phyloP scores from a whole-genome alignment of 108 stramenopile species.

The Pseudonitzschia pungens region DNA sequence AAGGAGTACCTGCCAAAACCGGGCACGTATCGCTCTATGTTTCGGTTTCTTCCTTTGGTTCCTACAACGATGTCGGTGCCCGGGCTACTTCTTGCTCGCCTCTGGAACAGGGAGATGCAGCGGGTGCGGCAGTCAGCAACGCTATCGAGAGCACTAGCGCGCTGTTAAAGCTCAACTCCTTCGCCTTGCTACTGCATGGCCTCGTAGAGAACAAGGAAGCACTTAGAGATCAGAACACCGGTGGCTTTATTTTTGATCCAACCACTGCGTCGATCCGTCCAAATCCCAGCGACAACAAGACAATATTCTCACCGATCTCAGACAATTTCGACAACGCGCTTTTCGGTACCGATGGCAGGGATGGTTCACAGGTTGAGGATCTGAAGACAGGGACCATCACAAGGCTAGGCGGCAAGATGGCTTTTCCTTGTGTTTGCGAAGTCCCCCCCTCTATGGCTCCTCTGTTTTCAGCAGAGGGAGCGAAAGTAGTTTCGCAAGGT shows the following conservation, averaged over 20 bases:
- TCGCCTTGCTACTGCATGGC: conserved; percentile 13
- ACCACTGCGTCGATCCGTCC: background rate
- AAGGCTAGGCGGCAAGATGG: conserved; percentile 56
- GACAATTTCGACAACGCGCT: conserved; percentile 20
- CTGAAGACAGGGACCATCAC: conserved; percentile 53
- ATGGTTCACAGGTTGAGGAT: background rate
- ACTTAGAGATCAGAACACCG: conserved; percentile 6
- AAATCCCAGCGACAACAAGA: conserved; percentile 7
- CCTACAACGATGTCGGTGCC: conserved; percentile 19
- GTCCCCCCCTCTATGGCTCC: conserved; percentile 51
- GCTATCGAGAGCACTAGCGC: conserved; percentile 28
- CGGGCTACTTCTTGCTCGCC: conserved; percentile 17
- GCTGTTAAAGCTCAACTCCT: conserved; percentile 25
- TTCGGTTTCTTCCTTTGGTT: conserved; percentile 15
- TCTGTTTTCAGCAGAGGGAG: conserved; percentile 54
- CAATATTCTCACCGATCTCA: conserved; percentile 26
- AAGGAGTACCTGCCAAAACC: background rate
- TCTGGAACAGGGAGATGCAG: conserved; percentile 16
- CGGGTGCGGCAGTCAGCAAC: conserved; percentile 16
- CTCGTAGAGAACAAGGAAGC: background rate
- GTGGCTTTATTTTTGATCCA: conserved; percentile 24
- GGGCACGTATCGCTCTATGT: conserved; percentile 7
- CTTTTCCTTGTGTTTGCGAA: conserved; percentile 87
- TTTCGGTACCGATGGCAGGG: conserved; percentile 18
- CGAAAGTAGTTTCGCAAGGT: conserved; percentile 78